Conservation (phyloP, 768 basidiomycete genomes). For the Mycena maculata region DNA sequence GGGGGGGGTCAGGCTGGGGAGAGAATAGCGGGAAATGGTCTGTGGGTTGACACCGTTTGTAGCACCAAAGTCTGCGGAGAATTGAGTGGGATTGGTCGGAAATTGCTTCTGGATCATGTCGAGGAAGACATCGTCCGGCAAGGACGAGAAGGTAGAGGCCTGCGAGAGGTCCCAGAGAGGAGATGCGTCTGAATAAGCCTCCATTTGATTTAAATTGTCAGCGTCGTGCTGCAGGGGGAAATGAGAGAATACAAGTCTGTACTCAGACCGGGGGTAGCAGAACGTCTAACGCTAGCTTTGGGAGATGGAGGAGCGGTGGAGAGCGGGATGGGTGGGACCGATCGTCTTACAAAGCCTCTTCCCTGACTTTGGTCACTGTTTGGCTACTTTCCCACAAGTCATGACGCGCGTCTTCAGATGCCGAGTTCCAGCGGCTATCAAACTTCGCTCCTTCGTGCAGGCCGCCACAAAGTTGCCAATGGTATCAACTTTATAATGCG, state of each 20-base stretch:
- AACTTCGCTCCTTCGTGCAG: no score
- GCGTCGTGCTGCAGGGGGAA: slow-evolving; percentile 7
- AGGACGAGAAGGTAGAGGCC: slow-evolving; percentile 66
- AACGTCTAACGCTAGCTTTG: neutral
- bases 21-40: slow-evolving; percentile 61
- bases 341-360: slow-evolving; percentile 27
- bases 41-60: slow-evolving; percentile 69
- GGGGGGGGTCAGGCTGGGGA: slow-evolving; percentile 67
- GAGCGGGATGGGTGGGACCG: slow-evolving; percentile 15
- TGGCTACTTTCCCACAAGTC: no score
- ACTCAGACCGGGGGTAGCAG: neutral
- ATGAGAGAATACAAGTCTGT: neutral
- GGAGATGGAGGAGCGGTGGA: slow-evolving; percentile 4
- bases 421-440: no score
- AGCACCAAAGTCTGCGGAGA: slow-evolving; percentile 37
- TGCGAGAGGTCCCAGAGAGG: slow-evolving; percentile 79
- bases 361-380: neutral
- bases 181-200: slow-evolving; percentile 57
- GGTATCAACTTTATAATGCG: slow-evolving; percentile 14
- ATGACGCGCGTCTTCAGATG: slow-evolving; percentile 14
- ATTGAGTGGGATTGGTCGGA: slow-evolving; percentile 42
- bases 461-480: neutral
- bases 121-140: slow-evolving; percentile 83
- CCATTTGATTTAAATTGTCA: slow-evolving; percentile 56
- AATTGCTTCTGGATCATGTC: slow-evolving; percentile 84